Base-by-base conservation (phyloP, 805 yeast genomes). In the Saturnispora ahearnii region DNA sequence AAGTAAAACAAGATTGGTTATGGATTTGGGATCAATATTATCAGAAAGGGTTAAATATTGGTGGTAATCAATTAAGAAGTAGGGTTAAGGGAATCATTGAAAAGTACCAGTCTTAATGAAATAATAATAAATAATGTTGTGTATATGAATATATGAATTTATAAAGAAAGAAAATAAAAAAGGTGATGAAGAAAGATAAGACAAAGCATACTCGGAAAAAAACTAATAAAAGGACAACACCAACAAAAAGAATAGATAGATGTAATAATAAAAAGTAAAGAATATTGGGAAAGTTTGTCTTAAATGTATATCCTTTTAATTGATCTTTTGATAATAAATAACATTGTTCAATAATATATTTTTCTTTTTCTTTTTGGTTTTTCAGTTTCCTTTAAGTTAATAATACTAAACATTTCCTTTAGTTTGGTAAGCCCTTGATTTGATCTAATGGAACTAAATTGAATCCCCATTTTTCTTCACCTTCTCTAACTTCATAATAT, bases 381-480 rank as follows among this genome's bases (percentile, higher is more conserved):
- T 26, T 26, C 29, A 26, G 9, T 26, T 8, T 26, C 9, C 29
- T 26, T 26, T 26, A 26, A 26, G 29, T 1, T 26, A 26, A 26
- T 26, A 18, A 18, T 18, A 18, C 18, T 18, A 18, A 18, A 26
- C 29, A 6, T 26, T 26, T 8, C 9, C 29, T 24, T 41, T 12
- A 34, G 11, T 48, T 49, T 44, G 51, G 55, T 46, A 54, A 54
- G 28, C 64, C 67, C 58, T 70, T 69, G 51, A 77, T 74, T 57
- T 76, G 71, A 41, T 76, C 79, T 48, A 69, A 68, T 36, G 80
- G 77, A 60, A 75, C 74, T 62, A 77, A 73, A 5, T 60, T 48
- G 55, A 78, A 72, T 1, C 74, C 77, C 82, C 82, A 78, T 22
- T 60, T 67, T 59, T 77, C 82, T 62, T 78, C 83, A 37, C 83